These are phyloP conservation scores for Chytriomyces confervae DNA, from an alignment of 192 early-diverging fungal species.

Conservation along the genomic window DNA sequence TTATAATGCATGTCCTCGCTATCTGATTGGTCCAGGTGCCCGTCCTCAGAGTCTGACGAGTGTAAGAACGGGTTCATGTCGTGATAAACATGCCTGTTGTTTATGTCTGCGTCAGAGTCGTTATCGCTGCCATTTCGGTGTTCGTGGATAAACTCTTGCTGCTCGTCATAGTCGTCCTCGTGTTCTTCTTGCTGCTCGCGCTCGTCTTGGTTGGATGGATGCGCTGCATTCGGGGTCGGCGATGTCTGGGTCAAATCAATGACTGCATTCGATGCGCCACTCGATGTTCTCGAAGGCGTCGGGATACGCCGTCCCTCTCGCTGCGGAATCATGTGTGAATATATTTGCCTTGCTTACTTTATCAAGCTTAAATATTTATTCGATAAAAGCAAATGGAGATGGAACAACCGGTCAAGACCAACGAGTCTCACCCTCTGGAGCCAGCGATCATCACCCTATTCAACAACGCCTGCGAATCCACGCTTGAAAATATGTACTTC, in stretches of 20 bases:
- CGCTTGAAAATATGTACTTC: constrained; percentile 62
- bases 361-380: neutral
- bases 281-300: neutral
- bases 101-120: neutral
- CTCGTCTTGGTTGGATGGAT: neutral
- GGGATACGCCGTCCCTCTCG: neutral
- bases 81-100: neutral
- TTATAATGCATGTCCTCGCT: neutral
- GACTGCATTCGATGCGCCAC: no score
- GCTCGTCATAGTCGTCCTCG: neutral
- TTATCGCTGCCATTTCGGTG: neutral
- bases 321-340: neutral
- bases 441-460: constrained; percentile 22
- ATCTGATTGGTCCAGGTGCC: no score
- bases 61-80: neutral
- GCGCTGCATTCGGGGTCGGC: neutral
- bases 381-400: neutral
- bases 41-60: neutral
- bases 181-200: neutral
- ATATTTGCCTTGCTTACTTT: neutral
- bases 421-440: neutral
- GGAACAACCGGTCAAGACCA: no score
- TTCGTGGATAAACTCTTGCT: neutral
- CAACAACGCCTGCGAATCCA: constrained; percentile 39
- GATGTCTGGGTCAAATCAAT: no score